Evolutionary conservation across 1,284 basidiomycete genomes (phyloP).

Genomic region (Cryptococcus sp.): DNA sequence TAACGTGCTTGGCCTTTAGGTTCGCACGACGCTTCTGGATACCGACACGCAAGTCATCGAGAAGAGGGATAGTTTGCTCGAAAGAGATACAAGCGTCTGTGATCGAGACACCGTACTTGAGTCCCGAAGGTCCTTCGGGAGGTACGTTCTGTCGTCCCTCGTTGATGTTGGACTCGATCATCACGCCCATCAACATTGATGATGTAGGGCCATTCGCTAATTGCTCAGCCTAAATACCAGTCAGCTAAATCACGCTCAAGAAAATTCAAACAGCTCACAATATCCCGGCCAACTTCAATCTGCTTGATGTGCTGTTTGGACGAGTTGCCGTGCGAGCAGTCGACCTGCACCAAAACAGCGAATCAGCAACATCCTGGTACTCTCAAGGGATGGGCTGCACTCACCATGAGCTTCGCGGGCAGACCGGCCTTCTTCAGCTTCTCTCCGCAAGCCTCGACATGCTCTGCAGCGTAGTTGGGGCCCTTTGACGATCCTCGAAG

Average conservation of each 20-base stretch:
- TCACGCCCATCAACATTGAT: constrained; percentile 86
- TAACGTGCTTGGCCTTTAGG: constrained; percentile 40
- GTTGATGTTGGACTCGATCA: constrained; percentile 93
- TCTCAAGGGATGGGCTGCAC: constrained; percentile 45
- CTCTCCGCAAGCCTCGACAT: constrained; percentile 72
- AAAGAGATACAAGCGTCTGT: constrained; percentile 78
- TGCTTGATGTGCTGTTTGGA: constrained; percentile 63
- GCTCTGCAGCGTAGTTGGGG: constrained; percentile 79
- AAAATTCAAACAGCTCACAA: constrained; percentile 59
- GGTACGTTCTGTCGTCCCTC: constrained; percentile 81
- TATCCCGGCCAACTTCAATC: constrained; percentile 57
- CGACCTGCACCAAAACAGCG: constrained; percentile 62
- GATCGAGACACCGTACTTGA: constrained; percentile 74
- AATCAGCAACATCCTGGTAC: not conserved
- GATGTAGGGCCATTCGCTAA: constrained; percentile 68
- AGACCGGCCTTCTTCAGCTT: constrained; percentile 81
- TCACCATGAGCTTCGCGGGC: constrained; percentile 77
- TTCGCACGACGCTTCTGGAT: constrained; percentile 68
- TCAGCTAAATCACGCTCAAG: not conserved
- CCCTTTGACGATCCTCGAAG: constrained; percentile 82
- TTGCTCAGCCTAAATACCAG: constrained; percentile 62
- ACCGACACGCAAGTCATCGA: constrained; percentile 78
- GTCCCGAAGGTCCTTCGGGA: constrained; percentile 67
- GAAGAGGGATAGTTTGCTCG: constrained; percentile 76
- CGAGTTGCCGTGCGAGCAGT: constrained; percentile 80